Percentiles rank a stretch among this genome's conserved stretches.
phyloP scores from a whole-genome alignment of 352 stramenopile genomes.

The Aphanomyces invadans region DNA sequence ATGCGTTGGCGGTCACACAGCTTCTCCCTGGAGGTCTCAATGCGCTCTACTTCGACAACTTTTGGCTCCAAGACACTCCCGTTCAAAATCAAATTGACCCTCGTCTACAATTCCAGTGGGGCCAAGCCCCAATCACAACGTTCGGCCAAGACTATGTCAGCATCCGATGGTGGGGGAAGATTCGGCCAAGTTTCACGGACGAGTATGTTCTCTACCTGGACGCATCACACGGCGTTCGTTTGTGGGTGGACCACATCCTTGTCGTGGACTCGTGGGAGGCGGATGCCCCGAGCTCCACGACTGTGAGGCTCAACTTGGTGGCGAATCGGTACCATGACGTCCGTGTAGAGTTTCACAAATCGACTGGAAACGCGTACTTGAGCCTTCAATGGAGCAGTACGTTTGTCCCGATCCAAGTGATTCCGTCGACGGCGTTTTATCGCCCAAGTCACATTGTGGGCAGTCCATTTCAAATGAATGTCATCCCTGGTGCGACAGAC shows the following conservation, averaged over 20 bases:
- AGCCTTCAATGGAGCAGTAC: constrained; percentile 89
- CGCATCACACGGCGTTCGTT: constrained; percentile 86
- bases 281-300: constrained; percentile 20
- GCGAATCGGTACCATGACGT: constrained; percentile 87
- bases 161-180: constrained; percentile 91
- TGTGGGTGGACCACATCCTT: constrained; percentile 91
- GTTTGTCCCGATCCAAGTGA: constrained; percentile 71
- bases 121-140: constrained; percentile 83
- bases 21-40: constrained; percentile 84
- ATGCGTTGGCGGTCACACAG: constrained; percentile 87
- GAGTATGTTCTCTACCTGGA: constrained; percentile 89
- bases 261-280: constrained; percentile 90
- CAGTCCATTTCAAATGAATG: constrained; percentile 84
- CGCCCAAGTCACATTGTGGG: constrained; percentile 88
- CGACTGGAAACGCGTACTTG: constrained; percentile 83
- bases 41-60: constrained; percentile 94
- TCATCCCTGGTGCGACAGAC: constrained; percentile 90
- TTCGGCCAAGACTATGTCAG: constrained; percentile 94
- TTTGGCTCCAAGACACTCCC: constrained; percentile 89
- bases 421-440: constrained; percentile 79
- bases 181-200: constrained; percentile 69
- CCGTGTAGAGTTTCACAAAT: constrained; percentile 92
- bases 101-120: constrained; percentile 84
- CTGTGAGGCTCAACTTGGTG: constrained; percentile 32
- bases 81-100: constrained; percentile 83